Evolutionary conservation across 225 moss, liverwort and hornwort species (phyloP), one percentile per base, ranked within the genome.

Genomic region (Marchantia paleacea): DNA sequence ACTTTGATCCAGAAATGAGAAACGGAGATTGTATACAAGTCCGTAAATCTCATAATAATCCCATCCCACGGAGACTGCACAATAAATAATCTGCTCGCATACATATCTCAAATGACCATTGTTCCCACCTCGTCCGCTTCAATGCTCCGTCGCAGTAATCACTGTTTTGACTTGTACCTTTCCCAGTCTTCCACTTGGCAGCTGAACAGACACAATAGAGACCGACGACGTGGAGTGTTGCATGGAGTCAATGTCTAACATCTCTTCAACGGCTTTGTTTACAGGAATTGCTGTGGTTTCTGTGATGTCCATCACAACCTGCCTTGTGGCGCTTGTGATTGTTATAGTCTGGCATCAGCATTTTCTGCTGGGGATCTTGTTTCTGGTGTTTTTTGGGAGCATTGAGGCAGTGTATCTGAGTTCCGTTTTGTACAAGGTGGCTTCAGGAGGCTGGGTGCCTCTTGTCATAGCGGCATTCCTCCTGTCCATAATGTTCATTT

Each of bases 241-340:
- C 39, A 39, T 39, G 39, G 39, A 39, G 2, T 24, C 6, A 62
- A 10, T 22, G 24, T 4, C 62, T 62, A 62, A 62, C 10, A 8
- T 7, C 62, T 62, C n/a, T 22, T 62, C 2, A 24, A 7, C 8
- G 30, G 3, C 13, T 70, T 70, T 70, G 69, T 20, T 7, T 73
- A 72, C 96, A 96, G 96, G 96, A 4, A 86, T 94, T 75, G 96
- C 94, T 49, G 92, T 96, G 73, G 87, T 96, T 11, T 83, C 89
- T 51, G 96, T 96, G 82, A 96, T 96, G 94, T 78, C 91, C 78
- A 92, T 96, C 76, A 96, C 96, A 25, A 96, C 94, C 54, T 90
- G 89, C 81, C 79, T 96, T 8, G 91, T 88, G 48, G 61, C 94
- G 14, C 82, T 96, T 0, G 90, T 96, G 49, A 92, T 96, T 12